Percentiles rank a stretch among this genome's conserved stretches.
These are phyloP conservation scores for Hemisphaericaspora nanyangensis DNA, from an alignment of 805 yeast genomes.

Conservation along the genomic window DNA sequence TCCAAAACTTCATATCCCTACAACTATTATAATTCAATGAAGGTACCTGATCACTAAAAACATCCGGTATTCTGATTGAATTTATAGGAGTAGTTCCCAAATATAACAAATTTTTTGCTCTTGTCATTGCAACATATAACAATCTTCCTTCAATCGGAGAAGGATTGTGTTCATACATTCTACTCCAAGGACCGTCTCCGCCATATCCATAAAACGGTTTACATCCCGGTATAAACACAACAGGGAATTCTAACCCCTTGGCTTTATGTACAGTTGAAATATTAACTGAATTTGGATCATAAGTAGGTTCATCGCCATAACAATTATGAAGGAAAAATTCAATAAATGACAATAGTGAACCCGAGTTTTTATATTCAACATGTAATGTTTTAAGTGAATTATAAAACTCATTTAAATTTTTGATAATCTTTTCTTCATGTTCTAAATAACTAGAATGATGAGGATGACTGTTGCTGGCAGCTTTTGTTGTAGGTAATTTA, in stretches of 20 bases:
- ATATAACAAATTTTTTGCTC: slow-evolving; percentile 51
- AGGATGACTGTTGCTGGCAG: no score
- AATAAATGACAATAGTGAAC: slow-evolving; percentile 22
- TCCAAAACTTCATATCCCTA: no score
- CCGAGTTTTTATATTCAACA: slow-evolving; percentile 8
- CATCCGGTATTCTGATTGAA: no score
- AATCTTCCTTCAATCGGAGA: slow-evolving; percentile 29
- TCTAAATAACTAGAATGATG: not conserved
- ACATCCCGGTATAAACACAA: slow-evolving; percentile 47
- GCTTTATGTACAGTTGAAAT: slow-evolving; percentile 71
- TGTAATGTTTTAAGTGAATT: slow-evolving; percentile 17
- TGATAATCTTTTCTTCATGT: slow-evolving; percentile 8
- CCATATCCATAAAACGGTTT: not conserved
- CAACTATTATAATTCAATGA: no score
- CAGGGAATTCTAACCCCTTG: slow-evolving; percentile 71
- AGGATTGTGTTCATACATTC: not conserved
- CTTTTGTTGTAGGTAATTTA: not conserved
- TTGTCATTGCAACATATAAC: slow-evolving; percentile 63
- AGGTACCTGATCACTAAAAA: no score
- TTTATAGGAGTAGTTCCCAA: slow-evolving; percentile 22
- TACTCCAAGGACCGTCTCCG: slow-evolving; percentile 2
- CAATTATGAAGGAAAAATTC: slow-evolving; percentile 40
- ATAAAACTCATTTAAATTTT: slow-evolving; percentile 17
- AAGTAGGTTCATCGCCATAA: slow-evolving; percentile 30
- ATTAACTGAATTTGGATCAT: slow-evolving; percentile 36